Evolutionary conservation across 805 yeast species (phyloP), one percentile per base, ranked within the genome.

Genomic region (Schizosaccharomyces pombe): DNA sequence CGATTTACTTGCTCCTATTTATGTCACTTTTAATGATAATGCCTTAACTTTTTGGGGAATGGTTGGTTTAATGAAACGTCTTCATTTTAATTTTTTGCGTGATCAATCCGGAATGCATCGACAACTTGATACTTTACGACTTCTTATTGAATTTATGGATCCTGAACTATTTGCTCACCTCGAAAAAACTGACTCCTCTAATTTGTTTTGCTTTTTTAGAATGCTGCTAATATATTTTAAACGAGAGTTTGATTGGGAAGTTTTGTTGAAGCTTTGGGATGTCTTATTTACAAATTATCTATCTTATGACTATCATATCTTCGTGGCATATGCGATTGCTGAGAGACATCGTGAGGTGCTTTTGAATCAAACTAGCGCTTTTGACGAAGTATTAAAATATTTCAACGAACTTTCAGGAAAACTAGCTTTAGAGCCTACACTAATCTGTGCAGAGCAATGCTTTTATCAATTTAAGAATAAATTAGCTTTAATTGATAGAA

Each of bases 181-280:
- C 58, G 87, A 78, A 55, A 78, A 80, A 63, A 85, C 95, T 62
- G 95, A 87, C 59, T 80, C 95, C 2, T 82, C 80, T 31, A 87
- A 91, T 63, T 72, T 91, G 57, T 91, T 91, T 64, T 91, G 91
- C 72, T 86, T 87, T 61, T 91, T 91, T 71, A 72, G 97, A 57
- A 89, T 91, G 97, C 68, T 91, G 14, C 70, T 91, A 40, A 96
- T 91, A 2, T 87, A 95, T 95, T 91, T 76, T 64, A 91, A 91
- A 65, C 76, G 98, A 53, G 98, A 91, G 62, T 80, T 91, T 58
- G 75, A 73, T 29, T 83, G 89, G 75, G 76, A 75, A 52, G 84
- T 84, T 55, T 82, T 85, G 1, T 68, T 82, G 62, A 70, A 75
- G 30, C 71, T 89, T n/a, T 89, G 97, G 97, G 98, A 89, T 63